phyloP scores from a whole-genome alignment of 2,329 filamentous ascomycete genomes.

The Cladobotryum mycophilum region DNA sequence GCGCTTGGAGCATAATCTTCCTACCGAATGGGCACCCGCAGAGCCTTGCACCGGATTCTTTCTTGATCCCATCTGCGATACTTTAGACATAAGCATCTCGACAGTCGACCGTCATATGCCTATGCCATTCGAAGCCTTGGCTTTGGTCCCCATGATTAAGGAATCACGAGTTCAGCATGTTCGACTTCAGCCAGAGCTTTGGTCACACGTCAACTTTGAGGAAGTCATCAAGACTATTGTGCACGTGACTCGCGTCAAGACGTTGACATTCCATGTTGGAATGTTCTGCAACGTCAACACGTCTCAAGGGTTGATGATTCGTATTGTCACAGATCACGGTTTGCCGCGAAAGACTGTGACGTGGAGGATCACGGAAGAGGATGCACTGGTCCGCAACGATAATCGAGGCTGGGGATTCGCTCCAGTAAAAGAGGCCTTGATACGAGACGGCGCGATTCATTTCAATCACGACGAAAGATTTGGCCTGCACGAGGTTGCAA shows the following conservation, averaged over 20 bases:
- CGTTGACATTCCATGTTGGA: background rate
- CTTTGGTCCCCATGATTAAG: too few species aligned
- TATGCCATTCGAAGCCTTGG: too few species aligned
- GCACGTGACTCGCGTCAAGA: background rate
- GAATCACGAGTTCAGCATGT: background rate
- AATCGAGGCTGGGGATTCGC: background rate
- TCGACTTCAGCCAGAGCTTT: background rate
- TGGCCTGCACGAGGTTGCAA: background rate
- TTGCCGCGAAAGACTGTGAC: background rate
- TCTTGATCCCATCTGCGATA: background rate
- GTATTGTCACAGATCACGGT: background rate
- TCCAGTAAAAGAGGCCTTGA: background rate
- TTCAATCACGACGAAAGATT: background rate
- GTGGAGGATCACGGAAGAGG: background rate
- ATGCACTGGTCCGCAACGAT: too few species aligned
- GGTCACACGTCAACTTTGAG: background rate
- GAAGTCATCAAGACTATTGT: too few species aligned
- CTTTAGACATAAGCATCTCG: too few species aligned
- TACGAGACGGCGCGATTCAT: background rate
- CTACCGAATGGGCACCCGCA: background rate
- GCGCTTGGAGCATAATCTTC: background rate
- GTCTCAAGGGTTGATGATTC: background rate
- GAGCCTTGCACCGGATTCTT: background rate
- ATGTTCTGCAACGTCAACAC: too few species aligned
- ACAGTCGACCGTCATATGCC: too few species aligned